Conservation (phyloP, 345 rosid species). For the Eucalyptus coolabah region DNA sequence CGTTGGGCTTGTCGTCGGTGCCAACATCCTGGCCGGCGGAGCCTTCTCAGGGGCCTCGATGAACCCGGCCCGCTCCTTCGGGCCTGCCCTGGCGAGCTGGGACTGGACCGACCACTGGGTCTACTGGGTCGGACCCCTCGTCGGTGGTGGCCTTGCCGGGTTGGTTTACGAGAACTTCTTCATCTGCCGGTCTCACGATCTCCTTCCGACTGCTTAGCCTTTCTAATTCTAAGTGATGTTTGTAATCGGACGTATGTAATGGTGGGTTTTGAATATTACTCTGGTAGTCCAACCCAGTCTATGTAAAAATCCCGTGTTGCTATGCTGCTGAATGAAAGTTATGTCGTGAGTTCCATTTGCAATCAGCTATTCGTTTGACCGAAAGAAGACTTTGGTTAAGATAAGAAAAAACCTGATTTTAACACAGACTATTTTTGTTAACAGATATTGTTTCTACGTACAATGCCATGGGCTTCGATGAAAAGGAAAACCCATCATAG, state of each 20-base stretch:
- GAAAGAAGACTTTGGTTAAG: background rate
- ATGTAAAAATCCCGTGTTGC: background rate
- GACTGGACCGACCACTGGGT: slow-evolving; percentile 93
- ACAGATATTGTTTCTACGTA: background rate
- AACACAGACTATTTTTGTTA: background rate
- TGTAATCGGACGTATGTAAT: background rate
- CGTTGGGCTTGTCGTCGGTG: slow-evolving; percentile 73
- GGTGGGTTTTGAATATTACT: background rate
- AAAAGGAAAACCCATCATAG: background rate
- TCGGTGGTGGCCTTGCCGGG: slow-evolving; percentile 77
- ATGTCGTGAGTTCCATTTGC: background rate
- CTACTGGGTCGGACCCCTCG: slow-evolving; percentile 85
- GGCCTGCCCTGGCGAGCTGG: slow-evolving; percentile 75
- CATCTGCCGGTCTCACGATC: slow-evolving; percentile 33
- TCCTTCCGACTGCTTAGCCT: slow-evolving; percentile 7
- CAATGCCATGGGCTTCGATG: background rate
- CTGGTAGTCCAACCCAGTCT: background rate
- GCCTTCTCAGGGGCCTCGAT: slow-evolving; percentile 88
- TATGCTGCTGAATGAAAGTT: background rate
- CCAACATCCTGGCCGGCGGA: slow-evolving; percentile 71
- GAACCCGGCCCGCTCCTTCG: slow-evolving; percentile 94
- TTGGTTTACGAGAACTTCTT: slow-evolving; percentile 57
- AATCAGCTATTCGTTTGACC: background rate
- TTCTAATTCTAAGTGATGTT: background rate
- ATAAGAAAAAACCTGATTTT: background rate